phyloP scores from a whole-genome alignment of 805 yeast species.

The Pichia rugopelliculosa region DNA sequence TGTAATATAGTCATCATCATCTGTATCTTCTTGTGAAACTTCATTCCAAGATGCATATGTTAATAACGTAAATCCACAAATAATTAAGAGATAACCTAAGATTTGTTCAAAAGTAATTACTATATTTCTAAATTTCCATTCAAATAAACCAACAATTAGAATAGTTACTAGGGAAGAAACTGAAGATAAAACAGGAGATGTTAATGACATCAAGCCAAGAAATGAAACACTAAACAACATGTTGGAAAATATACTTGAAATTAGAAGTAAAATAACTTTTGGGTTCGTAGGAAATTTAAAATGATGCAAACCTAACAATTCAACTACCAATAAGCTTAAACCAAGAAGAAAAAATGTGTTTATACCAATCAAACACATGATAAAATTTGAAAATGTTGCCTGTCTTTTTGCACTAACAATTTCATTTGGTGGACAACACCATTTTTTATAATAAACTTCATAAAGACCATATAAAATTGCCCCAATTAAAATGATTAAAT shows the following conservation, averaged over 20 bases:
- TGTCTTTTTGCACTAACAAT: slow-evolving; percentile 58
- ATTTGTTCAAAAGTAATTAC: slow-evolving; percentile 48
- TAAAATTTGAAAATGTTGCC: slow-evolving; percentile 71
- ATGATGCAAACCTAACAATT: slow-evolving; percentile 47
- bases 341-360: slow-evolving; percentile 46
- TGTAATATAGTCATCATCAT: slow-evolving; percentile 28
- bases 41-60: slow-evolving; percentile 62
- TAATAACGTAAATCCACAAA: slow-evolving; percentile 60
- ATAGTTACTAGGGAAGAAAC: slow-evolving; percentile 60
- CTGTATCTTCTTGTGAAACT: slow-evolving; percentile 36
- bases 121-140: slow-evolving; percentile 60
- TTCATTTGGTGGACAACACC: slow-evolving; percentile 65
- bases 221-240: slow-evolving; percentile 64
- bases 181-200: slow-evolving; percentile 77
- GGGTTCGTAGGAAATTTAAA: slow-evolving; percentile 45
- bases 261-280: slow-evolving; percentile 37
- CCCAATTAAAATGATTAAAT: slow-evolving; percentile 61
- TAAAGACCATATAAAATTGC: slow-evolving; percentile 75
- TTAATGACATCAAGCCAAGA: slow-evolving; percentile 70
- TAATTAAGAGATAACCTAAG: slow-evolving; percentile 61
- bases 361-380: slow-evolving; percentile 61
- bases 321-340: slow-evolving; percentile 39
- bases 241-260: slow-evolving; percentile 53
- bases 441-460: slow-evolving; percentile 74
- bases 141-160: slow-evolving; percentile 69